Base-by-base conservation (phyloP, 2,329 filamentous ascomycete genomes). In the Aspergillus sp. region DNA sequence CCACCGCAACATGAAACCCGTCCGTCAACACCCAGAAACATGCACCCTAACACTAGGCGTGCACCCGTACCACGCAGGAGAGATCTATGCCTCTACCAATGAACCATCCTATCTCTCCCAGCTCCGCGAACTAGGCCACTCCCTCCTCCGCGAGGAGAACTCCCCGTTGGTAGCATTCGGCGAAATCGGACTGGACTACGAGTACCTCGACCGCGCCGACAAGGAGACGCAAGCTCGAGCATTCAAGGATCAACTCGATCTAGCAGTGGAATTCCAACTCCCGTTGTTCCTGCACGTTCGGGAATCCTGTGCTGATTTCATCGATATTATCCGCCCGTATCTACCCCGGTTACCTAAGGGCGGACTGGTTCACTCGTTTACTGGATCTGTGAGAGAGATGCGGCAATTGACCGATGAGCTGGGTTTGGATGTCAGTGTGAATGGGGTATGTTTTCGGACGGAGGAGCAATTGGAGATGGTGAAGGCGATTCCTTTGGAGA, bases 361-460 rank as follows among this genome's bases (percentile, higher is more conserved):
- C 4, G 93, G 90, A 5, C 85, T 96, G 10, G 93, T 97, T 53
- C 93, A 97, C 78, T 92, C 89, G 68, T 97, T 97, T 71, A 97
- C 92, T 0, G 93, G 92, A 4, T 90, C 90, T 0, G 76, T 72
- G 4, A 66, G 69, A 4, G 76, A 82, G 62, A 82, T 82, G 80
- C 63, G 32, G 10, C 32, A 70, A 28, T 62, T 56, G 15, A 64
- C 81, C 0, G 67, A 75, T 2, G 66, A 64, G 0, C 63, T 81
- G 38, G 79, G 79, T 0, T 65, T 82, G 2, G 74, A 79, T 32
- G 69, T 82, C 8, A 80, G 80, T 60, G 78, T 84, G n/a, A 84
- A 84, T 30, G 81, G 80, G 0, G 81, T 83, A 61, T 80, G 78
- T 36, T 82, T 82, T 51, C 67, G 72, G 21, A 73, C 74, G 0